Evolutionary conservation across 2,329 filamentous ascomycete genomes (phyloP).

Genomic region (Pseudogymnoascus sp.): DNA sequence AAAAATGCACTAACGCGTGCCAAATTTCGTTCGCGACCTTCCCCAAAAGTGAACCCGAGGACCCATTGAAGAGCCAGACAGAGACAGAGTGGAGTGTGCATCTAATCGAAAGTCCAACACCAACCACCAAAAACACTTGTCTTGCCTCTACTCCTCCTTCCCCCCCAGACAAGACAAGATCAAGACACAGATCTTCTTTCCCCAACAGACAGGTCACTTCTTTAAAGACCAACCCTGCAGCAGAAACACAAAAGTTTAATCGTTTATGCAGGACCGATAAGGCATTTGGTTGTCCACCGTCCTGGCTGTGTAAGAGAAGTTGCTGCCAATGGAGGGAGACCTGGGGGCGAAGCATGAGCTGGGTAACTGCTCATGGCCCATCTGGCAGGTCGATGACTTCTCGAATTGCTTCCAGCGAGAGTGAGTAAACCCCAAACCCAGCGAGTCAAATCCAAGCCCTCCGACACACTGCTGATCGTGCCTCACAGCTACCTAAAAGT

Average conservation of each 20-base stretch:
- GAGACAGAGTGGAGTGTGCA: neutral
- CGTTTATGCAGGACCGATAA: constrained; percentile 5
- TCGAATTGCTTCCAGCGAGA: constrained; percentile 57
- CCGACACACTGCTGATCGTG: constrained; percentile 17
- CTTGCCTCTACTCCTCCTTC: neutral
- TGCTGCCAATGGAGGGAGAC: neutral
- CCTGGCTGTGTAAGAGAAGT: neutral
- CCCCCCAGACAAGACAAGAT: neutral
- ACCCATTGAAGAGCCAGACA: neutral
- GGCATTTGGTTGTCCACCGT: neutral
- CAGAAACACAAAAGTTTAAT: neutral
- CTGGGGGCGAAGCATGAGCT: constrained; percentile 14
- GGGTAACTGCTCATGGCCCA: constrained; percentile 26
- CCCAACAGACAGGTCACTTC: neutral
- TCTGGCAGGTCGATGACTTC: constrained; percentile 57
- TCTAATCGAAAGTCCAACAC: neutral
- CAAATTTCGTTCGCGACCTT: constrained; percentile 8
- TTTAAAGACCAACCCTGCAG: neutral
- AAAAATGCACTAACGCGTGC: constrained; percentile 7
- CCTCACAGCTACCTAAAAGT: constrained; percentile 65
- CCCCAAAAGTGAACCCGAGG: constrained; percentile 1
- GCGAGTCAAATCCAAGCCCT: neutral
- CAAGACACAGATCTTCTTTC: neutral
- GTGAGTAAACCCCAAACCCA: constrained; percentile 41
- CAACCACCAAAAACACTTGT: constrained; percentile 6